phyloP scores from a whole-genome alignment of 2,329 filamentous ascomycete genomes.

The Xylariaceae sp. region DNA sequence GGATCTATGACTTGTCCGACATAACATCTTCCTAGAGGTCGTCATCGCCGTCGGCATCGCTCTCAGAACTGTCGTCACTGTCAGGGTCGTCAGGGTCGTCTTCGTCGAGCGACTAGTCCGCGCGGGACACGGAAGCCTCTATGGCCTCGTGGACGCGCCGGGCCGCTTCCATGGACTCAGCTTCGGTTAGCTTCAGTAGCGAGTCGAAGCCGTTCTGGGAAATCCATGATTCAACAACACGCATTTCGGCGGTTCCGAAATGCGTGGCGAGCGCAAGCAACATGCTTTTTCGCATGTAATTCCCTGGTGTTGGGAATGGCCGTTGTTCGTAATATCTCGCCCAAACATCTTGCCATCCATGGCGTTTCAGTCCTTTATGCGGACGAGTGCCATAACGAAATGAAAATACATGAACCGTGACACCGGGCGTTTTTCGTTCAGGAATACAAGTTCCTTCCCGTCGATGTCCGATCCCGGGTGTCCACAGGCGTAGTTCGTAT shows the following conservation, averaged over 20 bases:
- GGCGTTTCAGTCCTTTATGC: neutral
- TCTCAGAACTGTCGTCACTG: too few species aligned
- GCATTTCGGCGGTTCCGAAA: neutral
- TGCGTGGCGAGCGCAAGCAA: neutral
- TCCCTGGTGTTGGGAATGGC: conserved; percentile 2
- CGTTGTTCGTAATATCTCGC: neutral
- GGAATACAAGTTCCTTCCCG: neutral
- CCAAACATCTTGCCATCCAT: conserved; percentile 1
- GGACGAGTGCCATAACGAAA: neutral
- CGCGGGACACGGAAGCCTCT: neutral
- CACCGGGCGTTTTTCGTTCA: neutral
- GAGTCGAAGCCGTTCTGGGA: neutral
- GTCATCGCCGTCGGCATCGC: too few species aligned
- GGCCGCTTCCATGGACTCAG: neutral
- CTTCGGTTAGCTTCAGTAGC: neutral
- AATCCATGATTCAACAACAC: neutral
- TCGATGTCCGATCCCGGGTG: neutral
- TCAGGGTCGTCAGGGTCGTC: neutral
- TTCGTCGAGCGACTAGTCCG: neutral
- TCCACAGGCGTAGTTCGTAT: neutral
- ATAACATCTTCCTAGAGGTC: too few species aligned
- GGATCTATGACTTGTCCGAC: too few species aligned
- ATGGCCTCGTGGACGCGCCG: neutral
- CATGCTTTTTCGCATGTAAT: neutral
- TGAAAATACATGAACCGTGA: conserved; percentile 1